phyloP scores from a whole-genome alignment of 2,329 filamentous ascomycete genomes.

The Talaromyces sp. region DNA sequence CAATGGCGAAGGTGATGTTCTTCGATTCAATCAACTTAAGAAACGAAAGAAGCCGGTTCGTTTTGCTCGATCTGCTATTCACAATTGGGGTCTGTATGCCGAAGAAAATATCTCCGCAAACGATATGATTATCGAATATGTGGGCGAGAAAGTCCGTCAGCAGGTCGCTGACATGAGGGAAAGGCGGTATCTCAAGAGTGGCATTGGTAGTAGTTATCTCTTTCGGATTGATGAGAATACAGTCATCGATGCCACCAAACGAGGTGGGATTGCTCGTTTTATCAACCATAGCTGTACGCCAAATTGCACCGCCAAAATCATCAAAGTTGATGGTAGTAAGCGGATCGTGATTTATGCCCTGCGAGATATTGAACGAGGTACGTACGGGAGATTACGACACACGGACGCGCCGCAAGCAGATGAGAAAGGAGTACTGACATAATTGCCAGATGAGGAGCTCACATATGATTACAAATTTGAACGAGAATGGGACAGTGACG shows the following conservation, averaged over 20 bases:
- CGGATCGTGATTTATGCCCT: slow-evolving; percentile 98
- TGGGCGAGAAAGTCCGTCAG: slow-evolving; percentile 95
- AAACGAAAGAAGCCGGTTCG: slow-evolving; percentile 99
- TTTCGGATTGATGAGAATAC: slow-evolving; percentile 98
- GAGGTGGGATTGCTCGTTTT: slow-evolving; percentile 95
- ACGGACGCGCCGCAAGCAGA: not conserved
- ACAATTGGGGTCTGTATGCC: slow-evolving; percentile 97
- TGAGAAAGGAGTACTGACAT: slow-evolving; percentile 13
- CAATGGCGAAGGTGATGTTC: slow-evolving; percentile 80
- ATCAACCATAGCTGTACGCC: slow-evolving; percentile 98
- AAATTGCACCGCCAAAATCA: slow-evolving; percentile 99
- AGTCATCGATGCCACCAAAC: slow-evolving; percentile 97
- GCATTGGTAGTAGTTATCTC: slow-evolving; percentile 94
- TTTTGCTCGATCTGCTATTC: slow-evolving; percentile 95
- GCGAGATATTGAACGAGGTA: slow-evolving; percentile 92
- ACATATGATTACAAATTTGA: slow-evolving; percentile 99
- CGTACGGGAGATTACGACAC: slow-evolving; percentile 45
- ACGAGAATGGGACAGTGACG: slow-evolving; percentile 89
- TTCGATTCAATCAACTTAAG: slow-evolving; percentile 98
- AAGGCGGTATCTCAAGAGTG: slow-evolving; percentile 88
- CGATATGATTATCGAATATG: slow-evolving; percentile 99
- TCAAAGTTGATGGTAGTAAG: slow-evolving; percentile 97
- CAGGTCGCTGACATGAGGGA: slow-evolving; percentile 97
- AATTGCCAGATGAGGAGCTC: slow-evolving; percentile 82
- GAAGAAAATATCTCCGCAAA: slow-evolving; percentile 97